Percentiles rank a stretch among this genome's conserved stretches.
phyloP scores from a whole-genome alignment of 352 stramenopile genomes.

The Aphanomyces astaci region DNA sequence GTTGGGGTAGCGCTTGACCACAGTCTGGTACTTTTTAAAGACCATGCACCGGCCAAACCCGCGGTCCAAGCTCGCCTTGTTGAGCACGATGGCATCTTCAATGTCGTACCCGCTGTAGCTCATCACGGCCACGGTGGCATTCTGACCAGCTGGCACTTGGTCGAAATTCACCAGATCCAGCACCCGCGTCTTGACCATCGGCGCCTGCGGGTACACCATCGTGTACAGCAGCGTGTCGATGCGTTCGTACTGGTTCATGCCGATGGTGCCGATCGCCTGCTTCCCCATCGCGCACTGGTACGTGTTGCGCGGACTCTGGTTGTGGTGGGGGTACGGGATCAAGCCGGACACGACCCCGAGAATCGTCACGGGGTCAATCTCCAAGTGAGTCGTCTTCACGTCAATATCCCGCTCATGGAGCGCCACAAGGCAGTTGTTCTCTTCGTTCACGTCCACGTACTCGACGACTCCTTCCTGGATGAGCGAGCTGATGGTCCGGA shows the following conservation, averaged over 20 bases:
- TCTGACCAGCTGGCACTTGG: constrained; percentile 96
- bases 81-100: constrained; percentile 99
- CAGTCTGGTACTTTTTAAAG: constrained; percentile 96
- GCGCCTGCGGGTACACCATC: constrained; percentile 99
- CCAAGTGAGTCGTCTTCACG: constrained; percentile 94
- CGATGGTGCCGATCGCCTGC: constrained; percentile 98
- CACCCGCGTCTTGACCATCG: constrained; percentile 98
- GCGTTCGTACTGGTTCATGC: constrained; percentile 98
- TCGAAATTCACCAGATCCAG: constrained; percentile 99
- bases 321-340: constrained; percentile 99
- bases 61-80: constrained; percentile 94
- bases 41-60: constrained; percentile 99
- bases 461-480: constrained; percentile 96
- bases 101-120: constrained; percentile 99
- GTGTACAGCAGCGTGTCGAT: constrained; percentile 99
- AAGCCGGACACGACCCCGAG: constrained; percentile 97
- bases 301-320: constrained; percentile 98
- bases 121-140: constrained; percentile 99
- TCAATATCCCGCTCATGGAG: constrained; percentile 90
- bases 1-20: constrained; percentile 96
- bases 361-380: constrained; percentile 99
- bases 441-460: constrained; percentile 99
- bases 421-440: constrained; percentile 99
- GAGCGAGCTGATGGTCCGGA: constrained; percentile 72
- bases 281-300: constrained; percentile 99